These are phyloP conservation scores for Plasmodium gonderi DNA, from an alignment of 169 alveolate species.

Conservation along the genomic window DNA sequence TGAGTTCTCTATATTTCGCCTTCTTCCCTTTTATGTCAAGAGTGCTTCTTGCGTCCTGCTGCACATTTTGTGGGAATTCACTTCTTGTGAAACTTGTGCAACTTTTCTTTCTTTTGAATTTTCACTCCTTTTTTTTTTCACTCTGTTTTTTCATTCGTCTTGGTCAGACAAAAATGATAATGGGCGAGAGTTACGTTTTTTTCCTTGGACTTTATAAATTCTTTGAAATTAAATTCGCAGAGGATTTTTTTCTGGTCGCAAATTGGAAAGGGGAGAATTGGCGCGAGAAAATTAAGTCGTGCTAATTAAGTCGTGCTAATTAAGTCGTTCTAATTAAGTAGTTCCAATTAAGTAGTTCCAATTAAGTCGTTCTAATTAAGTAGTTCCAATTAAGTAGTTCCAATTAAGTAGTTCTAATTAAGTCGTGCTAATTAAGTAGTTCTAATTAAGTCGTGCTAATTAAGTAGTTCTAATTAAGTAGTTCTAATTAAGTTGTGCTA, in stretches of 20 bases:
- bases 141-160: background rate
- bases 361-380: too few species aligned
- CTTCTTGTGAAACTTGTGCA: background rate
- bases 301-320: too few species aligned
- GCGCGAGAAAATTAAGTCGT: background rate
- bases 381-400: too few species aligned
- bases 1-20: conserved; percentile 20
- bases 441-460: too few species aligned
- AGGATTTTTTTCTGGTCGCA: conserved; percentile 20
- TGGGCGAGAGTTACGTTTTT: conserved; percentile 11
- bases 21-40: conserved; percentile 46
- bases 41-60: background rate
- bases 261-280: background rate
- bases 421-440: too few species aligned
- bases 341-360: too few species aligned
- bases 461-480: too few species aligned
- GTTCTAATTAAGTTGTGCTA: too few species aligned
- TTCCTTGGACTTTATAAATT: conserved; percentile 1
- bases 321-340: too few species aligned
- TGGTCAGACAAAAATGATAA: background rate
- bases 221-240: conserved; percentile 43
- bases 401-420: too few species aligned
- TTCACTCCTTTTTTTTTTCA: conserved; percentile 13
- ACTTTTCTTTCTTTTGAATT: background rate
- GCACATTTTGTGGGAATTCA: background rate